These are phyloP conservation scores for Oryza glumipatula DNA, from an alignment of 176 grass and related monocot species.

Conservation along the genomic window DNA sequence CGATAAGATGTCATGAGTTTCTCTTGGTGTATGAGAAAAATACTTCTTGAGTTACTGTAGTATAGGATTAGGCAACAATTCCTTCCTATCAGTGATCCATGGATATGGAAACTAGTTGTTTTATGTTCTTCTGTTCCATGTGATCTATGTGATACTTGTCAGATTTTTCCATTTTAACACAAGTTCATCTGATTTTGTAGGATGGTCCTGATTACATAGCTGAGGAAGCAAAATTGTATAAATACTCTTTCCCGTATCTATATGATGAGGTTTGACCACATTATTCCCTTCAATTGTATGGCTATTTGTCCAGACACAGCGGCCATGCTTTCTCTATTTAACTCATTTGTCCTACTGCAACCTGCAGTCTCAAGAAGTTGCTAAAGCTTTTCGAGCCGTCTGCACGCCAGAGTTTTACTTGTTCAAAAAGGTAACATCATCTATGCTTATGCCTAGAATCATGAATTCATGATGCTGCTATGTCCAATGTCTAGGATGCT, in stretches of 20 bases:
- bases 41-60: neutral
- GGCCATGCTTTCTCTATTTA: neutral
- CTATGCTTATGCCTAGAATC: neutral
- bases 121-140: neutral
- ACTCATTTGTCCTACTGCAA: neutral
- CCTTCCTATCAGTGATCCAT: neutral
- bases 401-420: slow-evolving; percentile 96
- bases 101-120: neutral
- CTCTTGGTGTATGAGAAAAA: neutral
- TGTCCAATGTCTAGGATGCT: neutral
- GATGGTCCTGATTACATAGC: slow-evolving; percentile 83
- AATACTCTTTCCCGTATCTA: slow-evolving; percentile 86
- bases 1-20: neutral
- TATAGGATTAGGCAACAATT: neutral
- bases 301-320: neutral
- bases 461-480: neutral
- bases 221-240: slow-evolving; percentile 76
- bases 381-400: slow-evolving; percentile 78
- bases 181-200: slow-evolving; percentile 41
- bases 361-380: slow-evolving; percentile 86
- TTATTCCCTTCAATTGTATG: neutral
- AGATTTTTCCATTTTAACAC: slow-evolving; percentile 17
- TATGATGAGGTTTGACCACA: slow-evolving; percentile 70
- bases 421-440: slow-evolving; percentile 74
- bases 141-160: neutral